These are phyloP conservation scores for Rubus parviflorus DNA, from an alignment of 306 rosid species.

Conservation along the genomic window DNA sequence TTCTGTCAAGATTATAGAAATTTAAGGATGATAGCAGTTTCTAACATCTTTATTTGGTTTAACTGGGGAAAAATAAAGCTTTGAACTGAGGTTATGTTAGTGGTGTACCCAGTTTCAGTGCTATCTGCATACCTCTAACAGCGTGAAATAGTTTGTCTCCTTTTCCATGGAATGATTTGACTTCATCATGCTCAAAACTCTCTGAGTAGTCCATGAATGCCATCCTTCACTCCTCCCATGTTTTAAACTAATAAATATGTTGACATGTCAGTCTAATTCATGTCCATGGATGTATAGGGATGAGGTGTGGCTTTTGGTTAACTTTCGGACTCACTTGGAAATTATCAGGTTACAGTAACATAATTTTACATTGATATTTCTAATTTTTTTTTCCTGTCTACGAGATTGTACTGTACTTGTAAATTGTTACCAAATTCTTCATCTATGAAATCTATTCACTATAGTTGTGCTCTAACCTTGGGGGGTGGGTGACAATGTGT, in stretches of 20 bases:
- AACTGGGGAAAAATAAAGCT: background rate
- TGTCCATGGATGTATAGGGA: constrained; percentile 41
- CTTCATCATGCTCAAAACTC: constrained; percentile 8
- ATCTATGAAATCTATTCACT: background rate
- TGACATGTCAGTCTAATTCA: constrained; percentile 21
- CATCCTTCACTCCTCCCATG: background rate
- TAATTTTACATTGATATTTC: background rate
- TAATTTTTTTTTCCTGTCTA: constrained; percentile 3
- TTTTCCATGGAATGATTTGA: background rate
- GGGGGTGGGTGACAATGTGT: background rate
- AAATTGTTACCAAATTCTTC: background rate
- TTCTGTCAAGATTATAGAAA: background rate
- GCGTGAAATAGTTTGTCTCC: background rate
- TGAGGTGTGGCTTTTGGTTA: constrained; percentile 39
- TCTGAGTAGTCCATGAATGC: constrained; percentile 8
- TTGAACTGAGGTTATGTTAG: background rate
- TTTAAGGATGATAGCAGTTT: background rate
- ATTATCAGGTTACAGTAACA: constrained; percentile 25
- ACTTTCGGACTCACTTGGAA: constrained; percentile 33
- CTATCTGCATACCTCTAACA: background rate
- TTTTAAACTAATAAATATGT: background rate
- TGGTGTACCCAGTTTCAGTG: background rate
- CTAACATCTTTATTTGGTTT: background rate
- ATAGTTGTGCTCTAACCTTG: constrained; percentile 8
- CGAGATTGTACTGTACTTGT: constrained; percentile 2